Evolutionary conservation across 225 moss, liverwort and hornwort genomes (phyloP).

Genomic region (Rhytidiadelphus loreus): DNA sequence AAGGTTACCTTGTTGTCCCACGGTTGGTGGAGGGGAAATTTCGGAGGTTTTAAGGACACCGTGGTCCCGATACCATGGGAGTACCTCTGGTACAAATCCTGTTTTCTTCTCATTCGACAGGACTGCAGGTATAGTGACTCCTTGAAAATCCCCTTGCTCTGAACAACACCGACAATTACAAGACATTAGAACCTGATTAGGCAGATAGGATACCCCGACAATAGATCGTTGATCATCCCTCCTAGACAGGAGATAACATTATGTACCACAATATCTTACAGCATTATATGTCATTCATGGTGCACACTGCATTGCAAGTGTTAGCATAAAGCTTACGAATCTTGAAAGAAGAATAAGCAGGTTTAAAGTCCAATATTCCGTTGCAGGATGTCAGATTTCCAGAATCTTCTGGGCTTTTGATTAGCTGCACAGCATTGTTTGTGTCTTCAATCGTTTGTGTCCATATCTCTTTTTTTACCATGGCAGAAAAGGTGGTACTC

Average conservation of each 20-base stretch:
- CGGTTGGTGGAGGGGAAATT: conserved; percentile 22
- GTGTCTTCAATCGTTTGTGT: conserved; percentile 32
- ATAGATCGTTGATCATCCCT: not conserved
- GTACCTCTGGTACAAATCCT: conserved; percentile 25
- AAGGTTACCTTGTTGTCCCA: conserved; percentile 25
- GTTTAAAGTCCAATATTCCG: conserved; percentile 17
- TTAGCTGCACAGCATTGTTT: conserved; percentile 7
- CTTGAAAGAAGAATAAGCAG: conserved; percentile 45
- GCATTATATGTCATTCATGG: not conserved
- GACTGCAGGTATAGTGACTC: conserved; percentile 4
- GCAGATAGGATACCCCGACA: not conserved
- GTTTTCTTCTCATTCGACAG: conserved; percentile 27
- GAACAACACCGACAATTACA: conserved; percentile 2
- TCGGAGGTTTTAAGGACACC: conserved; percentile 35
- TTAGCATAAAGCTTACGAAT: conserved; percentile 23
- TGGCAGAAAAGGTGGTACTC: not conserved
- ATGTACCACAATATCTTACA: not conserved
- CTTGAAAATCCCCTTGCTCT: conserved; percentile 31
- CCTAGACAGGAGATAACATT: not conserved
- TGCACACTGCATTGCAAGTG: not conserved
- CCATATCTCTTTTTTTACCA: conserved; percentile 23
- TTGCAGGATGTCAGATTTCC: not conserved
- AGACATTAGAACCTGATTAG: not conserved
- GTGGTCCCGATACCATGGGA: conserved; percentile 59
- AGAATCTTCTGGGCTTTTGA: conserved; percentile 5